A percentile compares a stretch with the other conserved stretches of the same genome.
Evolutionary conservation across 1,139 yeast genomes (phyloP).

Genomic region (Taphrina wiesneri): DNA sequence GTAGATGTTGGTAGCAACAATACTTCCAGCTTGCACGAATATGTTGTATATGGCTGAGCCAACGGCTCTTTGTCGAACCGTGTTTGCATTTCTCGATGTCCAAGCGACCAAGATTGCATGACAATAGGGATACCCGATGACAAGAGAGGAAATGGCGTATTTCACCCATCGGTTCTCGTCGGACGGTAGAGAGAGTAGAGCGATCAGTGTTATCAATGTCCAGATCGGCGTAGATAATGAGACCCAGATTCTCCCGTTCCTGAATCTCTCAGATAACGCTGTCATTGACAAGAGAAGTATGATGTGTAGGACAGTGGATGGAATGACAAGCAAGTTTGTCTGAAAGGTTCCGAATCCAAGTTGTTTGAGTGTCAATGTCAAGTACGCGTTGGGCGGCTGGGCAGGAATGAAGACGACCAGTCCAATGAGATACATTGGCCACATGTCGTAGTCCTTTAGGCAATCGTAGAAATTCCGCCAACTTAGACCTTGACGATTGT

Average conservation of each 20-base stretch:
- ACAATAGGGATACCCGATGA: conserved; percentile 52
- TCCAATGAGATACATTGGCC: conserved; percentile 60
- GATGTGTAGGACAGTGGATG: conserved; percentile 48
- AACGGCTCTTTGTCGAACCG: conserved; percentile 57
- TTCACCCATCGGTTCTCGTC: conserved; percentile 55
- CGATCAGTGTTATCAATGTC: conserved; percentile 5
- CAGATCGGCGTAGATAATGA: conserved; percentile 36
- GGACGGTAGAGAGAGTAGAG: not conserved
- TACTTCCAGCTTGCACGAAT: conserved; percentile 57
- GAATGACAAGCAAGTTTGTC: conserved; percentile 50
- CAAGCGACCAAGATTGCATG: conserved; percentile 26
- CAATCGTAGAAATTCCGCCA: conserved; percentile 50
- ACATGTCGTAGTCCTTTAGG: conserved; percentile 56
- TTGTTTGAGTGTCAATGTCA: conserved; percentile 55
- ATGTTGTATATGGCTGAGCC: conserved; percentile 65
- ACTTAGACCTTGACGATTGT: conserved; percentile 59
- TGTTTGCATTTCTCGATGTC: conserved; percentile 15
- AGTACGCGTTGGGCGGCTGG: conserved; percentile 52
- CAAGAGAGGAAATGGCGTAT: conserved; percentile 53
- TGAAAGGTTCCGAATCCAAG: conserved; percentile 60
- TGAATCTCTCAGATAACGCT: conserved; percentile 49
- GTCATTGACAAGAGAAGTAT: conserved; percentile 49
- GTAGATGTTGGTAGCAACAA: conserved; percentile 59
- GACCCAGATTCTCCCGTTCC: conserved; percentile 46
- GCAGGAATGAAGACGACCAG: conserved; percentile 50